phyloP scores from a whole-genome alignment of 1,284 basidiomycete species.

The Ganoderma multipileum region DNA sequence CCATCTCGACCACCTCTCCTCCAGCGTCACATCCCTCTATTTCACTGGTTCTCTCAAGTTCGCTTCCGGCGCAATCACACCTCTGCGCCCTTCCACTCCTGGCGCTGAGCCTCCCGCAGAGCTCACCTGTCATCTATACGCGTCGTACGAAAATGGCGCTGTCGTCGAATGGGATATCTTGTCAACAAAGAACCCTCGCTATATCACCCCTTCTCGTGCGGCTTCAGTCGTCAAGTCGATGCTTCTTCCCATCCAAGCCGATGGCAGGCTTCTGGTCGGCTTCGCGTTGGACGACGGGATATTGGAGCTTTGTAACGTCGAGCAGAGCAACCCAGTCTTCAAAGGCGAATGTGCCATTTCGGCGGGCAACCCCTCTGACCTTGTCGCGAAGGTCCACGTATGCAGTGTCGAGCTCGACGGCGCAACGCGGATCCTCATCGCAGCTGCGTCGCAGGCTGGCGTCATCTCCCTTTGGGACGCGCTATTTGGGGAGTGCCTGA shows the following conservation, averaged over 20 bases:
- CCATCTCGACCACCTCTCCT: slow-evolving; percentile 51
- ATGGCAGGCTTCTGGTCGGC: slow-evolving; percentile 56
- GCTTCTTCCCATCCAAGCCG: slow-evolving; percentile 53
- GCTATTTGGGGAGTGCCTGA: slow-evolving; percentile 62
- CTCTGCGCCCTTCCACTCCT: slow-evolving; percentile 42
- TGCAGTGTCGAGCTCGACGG: slow-evolving; percentile 59
- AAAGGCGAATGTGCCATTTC: slow-evolving; percentile 54
- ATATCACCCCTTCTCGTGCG: slow-evolving; percentile 53
- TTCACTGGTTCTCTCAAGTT: slow-evolving; percentile 43
- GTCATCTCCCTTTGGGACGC: slow-evolving; percentile 77
- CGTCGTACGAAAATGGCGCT: slow-evolving; percentile 64
- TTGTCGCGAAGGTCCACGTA: slow-evolving; percentile 58
- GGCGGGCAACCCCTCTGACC: slow-evolving; percentile 63
- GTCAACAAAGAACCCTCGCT: slow-evolving; percentile 43
- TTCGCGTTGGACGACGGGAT: slow-evolving; percentile 70
- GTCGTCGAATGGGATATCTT: slow-evolving; percentile 62
- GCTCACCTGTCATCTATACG: slow-evolving; percentile 49
- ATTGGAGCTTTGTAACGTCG: slow-evolving; percentile 63
- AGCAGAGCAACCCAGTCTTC: slow-evolving; percentile 47
- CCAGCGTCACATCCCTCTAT: slow-evolving; percentile 55
- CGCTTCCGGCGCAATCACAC: slow-evolving; percentile 33
- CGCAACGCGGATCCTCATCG: slow-evolving; percentile 58
- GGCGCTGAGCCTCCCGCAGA: slow-evolving; percentile 17
- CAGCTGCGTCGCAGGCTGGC: slow-evolving; percentile 69
- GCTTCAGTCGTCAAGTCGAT: slow-evolving; percentile 54